Evolutionary conservation across 768 basidiomycete genomes (phyloP).

Genomic region (Pleurotus sapidus): DNA sequence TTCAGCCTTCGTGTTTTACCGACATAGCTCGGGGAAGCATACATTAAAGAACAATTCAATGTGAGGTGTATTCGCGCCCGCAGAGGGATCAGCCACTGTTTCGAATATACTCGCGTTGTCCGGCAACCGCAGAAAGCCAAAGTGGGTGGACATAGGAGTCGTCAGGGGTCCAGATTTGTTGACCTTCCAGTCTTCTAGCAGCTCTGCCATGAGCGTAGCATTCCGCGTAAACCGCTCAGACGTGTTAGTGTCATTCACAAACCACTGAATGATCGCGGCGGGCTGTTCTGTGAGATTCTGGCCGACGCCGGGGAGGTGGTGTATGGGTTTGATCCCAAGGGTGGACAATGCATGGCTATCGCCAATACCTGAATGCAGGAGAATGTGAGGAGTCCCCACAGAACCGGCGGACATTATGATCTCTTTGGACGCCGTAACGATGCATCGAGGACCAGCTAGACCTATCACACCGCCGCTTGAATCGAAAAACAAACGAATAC

Average conservation of each 20-base stretch:
- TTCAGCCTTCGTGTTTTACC: neutral
- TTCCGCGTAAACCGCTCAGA: slow-evolving; percentile 12
- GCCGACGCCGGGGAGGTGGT: slow-evolving; percentile 19
- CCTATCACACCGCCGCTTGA: neutral
- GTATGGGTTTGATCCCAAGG: slow-evolving; percentile 12
- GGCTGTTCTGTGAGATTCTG: slow-evolving; percentile 25
- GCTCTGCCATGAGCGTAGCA: slow-evolving; percentile 9
- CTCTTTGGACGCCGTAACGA: slow-evolving; percentile 15
- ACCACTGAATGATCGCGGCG: neutral
- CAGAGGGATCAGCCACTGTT: slow-evolving; percentile 27
- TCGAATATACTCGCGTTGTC: slow-evolving; percentile 27
- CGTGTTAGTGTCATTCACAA: slow-evolving; percentile 14
- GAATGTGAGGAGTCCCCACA: slow-evolving; percentile 21
- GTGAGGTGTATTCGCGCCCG: slow-evolving; percentile 32
- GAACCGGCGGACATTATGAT: slow-evolving; percentile 27
- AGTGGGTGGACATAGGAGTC: slow-evolving; percentile 7
- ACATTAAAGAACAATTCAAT: slow-evolving; percentile 27
- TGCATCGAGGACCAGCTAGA: neutral
- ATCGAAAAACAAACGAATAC: neutral
- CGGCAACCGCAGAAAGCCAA: too few species aligned
- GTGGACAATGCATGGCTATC: slow-evolving; percentile 3
- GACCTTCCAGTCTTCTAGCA: slow-evolving; percentile 15
- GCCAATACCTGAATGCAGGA: slow-evolving; percentile 25
- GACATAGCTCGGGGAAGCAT: slow-evolving; percentile 17
- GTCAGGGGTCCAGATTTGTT: slow-evolving; percentile 17